Evolutionary conservation across 164 flowering plant species (phyloP).

Genomic region (Stephania yunnanensis): DNA sequence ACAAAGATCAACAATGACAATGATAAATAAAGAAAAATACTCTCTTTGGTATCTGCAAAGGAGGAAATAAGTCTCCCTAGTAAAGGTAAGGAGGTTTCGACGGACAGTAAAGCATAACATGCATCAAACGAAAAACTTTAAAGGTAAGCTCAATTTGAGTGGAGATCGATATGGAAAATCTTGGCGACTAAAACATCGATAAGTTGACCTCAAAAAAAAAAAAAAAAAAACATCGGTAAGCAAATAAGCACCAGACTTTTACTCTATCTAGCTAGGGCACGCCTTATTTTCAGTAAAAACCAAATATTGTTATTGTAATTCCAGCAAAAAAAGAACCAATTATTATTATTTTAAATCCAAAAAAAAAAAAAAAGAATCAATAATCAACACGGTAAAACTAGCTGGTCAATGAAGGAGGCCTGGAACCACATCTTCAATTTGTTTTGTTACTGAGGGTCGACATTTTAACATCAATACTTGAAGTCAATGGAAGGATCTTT

Average conservation of each 20-base stretch:
- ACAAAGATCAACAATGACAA: background rate
- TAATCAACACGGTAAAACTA: background rate
- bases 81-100: background rate
- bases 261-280: background rate
- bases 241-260: background rate
- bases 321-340: no score
- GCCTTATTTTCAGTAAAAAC: no score
- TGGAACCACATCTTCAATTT: background rate
- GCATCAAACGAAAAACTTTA: background rate
- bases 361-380: no score
- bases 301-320: no score
- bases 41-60: background rate
- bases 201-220: no score
- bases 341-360: no score
- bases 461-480: background rate
- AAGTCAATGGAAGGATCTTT: background rate
- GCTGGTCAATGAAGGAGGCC: background rate
- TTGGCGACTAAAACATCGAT: background rate
- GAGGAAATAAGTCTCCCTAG: background rate
- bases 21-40: background rate
- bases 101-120: background rate
- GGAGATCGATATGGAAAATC: background rate
- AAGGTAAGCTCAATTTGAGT: background rate
- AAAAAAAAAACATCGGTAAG: no score
- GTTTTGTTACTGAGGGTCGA: background rate